phyloP scores from a whole-genome alignment of 2,329 filamentous ascomycete species.

The Colletotrichum kahawae region DNA sequence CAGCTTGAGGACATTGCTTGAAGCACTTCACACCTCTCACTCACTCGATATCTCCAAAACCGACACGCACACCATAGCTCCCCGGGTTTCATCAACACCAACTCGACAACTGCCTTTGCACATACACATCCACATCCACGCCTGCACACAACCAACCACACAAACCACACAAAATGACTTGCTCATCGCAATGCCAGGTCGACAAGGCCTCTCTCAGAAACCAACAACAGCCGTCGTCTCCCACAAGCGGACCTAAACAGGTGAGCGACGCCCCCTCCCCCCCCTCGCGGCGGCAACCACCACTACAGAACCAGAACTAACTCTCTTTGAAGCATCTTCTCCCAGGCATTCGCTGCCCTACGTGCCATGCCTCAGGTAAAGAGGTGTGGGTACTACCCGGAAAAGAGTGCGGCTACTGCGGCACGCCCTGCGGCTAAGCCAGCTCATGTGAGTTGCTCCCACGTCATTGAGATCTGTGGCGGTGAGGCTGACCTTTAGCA shows the following conservation, averaged over 20 bases:
- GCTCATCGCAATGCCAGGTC: constrained; percentile 9
- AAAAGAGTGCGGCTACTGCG: constrained; percentile 55
- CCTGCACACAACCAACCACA: neutral
- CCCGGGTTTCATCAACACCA: neutral
- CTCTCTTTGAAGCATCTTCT: constrained; percentile 36
- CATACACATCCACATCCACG: neutral
- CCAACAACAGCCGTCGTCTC: constrained; percentile 11
- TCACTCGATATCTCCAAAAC: neutral
- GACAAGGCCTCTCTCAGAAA: constrained; percentile 8
- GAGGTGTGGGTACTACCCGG: constrained; percentile 64
- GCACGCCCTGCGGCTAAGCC: constrained; percentile 44
- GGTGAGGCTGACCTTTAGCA: constrained; percentile 4
- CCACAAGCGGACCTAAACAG: constrained; percentile 17
- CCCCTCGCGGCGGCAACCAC: neutral
- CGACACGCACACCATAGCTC: neutral
- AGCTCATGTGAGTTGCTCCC: constrained; percentile 14
- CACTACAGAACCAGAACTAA: neutral
- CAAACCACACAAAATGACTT: constrained; percentile 11
- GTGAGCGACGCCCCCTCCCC: neutral
- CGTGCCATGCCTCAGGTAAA: constrained; percentile 51
- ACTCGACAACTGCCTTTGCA: neutral
- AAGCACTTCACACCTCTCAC: neutral
- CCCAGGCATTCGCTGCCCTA: constrained; percentile 58
- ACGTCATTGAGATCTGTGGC: neutral
- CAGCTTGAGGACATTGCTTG: neutral